Base-by-base conservation (phyloP, 768 basidiomycete species). In the Leccinum barrowsii region DNA sequence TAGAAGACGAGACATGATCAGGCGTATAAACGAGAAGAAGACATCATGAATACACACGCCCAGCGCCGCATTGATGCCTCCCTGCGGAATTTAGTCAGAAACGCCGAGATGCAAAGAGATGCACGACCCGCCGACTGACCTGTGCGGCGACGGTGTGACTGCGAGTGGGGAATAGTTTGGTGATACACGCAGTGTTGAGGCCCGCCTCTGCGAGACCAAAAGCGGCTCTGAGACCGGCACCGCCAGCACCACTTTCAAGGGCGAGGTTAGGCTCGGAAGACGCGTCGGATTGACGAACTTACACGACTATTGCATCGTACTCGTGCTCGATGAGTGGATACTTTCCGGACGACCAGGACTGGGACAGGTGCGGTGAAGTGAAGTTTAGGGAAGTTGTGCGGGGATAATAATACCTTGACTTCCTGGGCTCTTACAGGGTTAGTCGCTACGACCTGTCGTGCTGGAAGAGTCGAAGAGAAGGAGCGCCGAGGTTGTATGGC, bases 121-220 rank as follows among this genome's bases (percentile, higher is more conserved):
- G 26, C 3, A 47, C 12, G 30, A 57, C 48, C 22, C 30, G 11
- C 37, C 11, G 19, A 73, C 80, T 50, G 67, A 87, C 90, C 82
- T 98, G 96, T 55, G 97, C 97, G 57, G 97, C 97, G 60, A 98
- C 97, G 35, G 97, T 99, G 73, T 99, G 97, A 79, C 91, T 94
- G 76, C 97, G 85, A 21, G 97, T 98, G 8, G 97, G 97, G 82
- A 98, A 98, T 17, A 99, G 83, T 77, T 98, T 98, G 65, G 96
- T 98, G 74, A 98, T 98, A 72, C 97, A 99, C 19, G 97, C 97
- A 17, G 97, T 98, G 71, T 98, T 98, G 76, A 98, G 90, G 55
- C 97, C 97, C 62, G 93, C 92, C 76, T 98, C 95, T 57, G 97
- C 97, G 44, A 98, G 85, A 77, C 97, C 95, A 74, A 99, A 99